Evolutionary conservation across 2,329 filamentous ascomycete species (phyloP).

Genomic region (Aspergillus piperis): DNA sequence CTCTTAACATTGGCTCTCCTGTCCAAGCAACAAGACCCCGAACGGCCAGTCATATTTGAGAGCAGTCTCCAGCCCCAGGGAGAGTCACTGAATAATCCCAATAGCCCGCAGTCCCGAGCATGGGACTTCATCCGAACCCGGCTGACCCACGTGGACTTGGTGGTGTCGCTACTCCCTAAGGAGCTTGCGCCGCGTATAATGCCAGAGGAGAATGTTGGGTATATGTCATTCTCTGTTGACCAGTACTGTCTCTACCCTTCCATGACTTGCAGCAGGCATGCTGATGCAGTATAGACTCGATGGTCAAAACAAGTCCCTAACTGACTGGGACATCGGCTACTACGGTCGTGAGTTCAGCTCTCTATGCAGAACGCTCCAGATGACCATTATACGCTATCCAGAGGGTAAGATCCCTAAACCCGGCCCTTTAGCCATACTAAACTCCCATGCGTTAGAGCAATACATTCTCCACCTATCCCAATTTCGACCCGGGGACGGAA

Average conservation of each 20-base stretch:
- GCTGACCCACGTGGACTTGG: conserved; percentile 71
- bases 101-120: conserved; percentile 67
- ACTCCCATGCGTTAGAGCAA: neutral
- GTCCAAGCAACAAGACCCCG: conserved; percentile 67
- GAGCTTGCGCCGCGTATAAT: conserved; percentile 70
- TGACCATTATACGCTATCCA: conserved; percentile 9
- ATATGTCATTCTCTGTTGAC: conserved; percentile 74
- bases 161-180: conserved; percentile 75
- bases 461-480: conserved; percentile 14
- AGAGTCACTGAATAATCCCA: conserved; percentile 63
- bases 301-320: conserved; percentile 72
- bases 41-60: conserved; percentile 74
- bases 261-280: neutral
- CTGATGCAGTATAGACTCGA: conserved; percentile 56
- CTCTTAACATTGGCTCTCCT: conserved; percentile 74
- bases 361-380: neutral
- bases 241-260: conserved; percentile 50
- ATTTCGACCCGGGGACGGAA: conserved; percentile 11
- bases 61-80: conserved; percentile 77
- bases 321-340: conserved; percentile 50
- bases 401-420: neutral
- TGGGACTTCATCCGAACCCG: conserved; percentile 74
- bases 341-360: conserved; percentile 16
- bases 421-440: no score
- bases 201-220: conserved; percentile 64